Base-by-base conservation (phyloP, 2,329 filamentous ascomycete genomes). In the Anisogramma anomala region DNA sequence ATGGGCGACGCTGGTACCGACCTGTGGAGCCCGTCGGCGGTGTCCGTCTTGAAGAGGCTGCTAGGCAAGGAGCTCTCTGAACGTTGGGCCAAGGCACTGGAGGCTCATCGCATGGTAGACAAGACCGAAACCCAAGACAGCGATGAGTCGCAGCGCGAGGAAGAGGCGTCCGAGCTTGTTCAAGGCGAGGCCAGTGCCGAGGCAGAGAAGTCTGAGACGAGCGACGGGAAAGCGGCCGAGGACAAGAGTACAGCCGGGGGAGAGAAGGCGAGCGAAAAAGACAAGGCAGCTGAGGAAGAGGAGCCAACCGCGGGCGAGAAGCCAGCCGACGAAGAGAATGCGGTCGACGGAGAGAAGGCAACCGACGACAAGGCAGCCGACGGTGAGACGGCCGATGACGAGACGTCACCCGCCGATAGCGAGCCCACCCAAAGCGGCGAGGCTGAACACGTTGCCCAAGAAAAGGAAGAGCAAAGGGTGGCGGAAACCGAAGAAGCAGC, bases 1-100 rank as follows among this genome's bases (percentile, higher is more conserved):
- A 93, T 95, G 85, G 72, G 72, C 3, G 65, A 69, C 10, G 65
- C 72, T 3, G 88, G 88, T 0, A 66, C 74, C 33, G 89, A 95
- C 56, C 59, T 95, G 3, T 96, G 88, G 88, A 87, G 80, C 39
- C 70, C 75, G 2, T 66, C 68, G 2, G 82, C 84, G 0, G 72
- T 88, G 1, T 52, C 52, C 1, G 64, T 66, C 1, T 53, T 94
- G 48, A 91, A 86, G 60, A 55, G 53, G n/a, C 57, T 66, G 33
- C 54, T 86, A 5, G 57, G 64, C 5, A 58, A 60, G 31, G 61
- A 69, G 36, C 55, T 89, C 1, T 60, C 59, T n/a, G 58, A 60
- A 38, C 51, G 57, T 6, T 77, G 73, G 73, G 53, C 55, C 7
- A 57, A 61, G 33, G 57, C 65, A 40, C 49, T 78, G 41, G 53